Evolutionary conservation across 75 land plant genomes (phyloP), one percentile per base, ranked within the genome.

Genomic region (Ceratopteris richardii): DNA sequence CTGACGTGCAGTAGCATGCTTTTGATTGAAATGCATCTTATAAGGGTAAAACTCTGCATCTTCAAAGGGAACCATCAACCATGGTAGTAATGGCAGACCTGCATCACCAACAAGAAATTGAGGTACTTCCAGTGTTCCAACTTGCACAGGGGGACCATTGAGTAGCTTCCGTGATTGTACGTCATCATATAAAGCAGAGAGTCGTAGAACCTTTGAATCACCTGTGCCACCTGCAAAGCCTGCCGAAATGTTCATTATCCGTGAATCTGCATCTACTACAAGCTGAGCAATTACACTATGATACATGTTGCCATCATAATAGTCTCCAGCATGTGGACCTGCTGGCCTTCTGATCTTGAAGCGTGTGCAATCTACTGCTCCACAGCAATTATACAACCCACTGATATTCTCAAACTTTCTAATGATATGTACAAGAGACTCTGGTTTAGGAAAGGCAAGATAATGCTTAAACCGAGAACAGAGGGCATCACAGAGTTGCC

Each of bases 301-400:
- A 28, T 13, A 31, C 33, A 25, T 58, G 63, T 44, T 29, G 3
- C 41, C 36, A 44, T 65, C 60, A 27, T 28, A 43, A 22, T 55
- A 54, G 17, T 65, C 60, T 16, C 30, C 59, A 6, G 63, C 61
- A 56, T 56, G 5, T 22, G 39, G 56, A 3, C 54, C 65, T 27
- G 37, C 11, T 2, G 31, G 44, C 0, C 63, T 33, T 10, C 23
- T 29, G 24, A 72, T 57, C 25, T 43, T 36, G 54, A 85, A 78
- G 31, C 76, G 76, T 0, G 68, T 42, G 53, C 80, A 76, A 29
- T 41, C 56, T 3, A 86, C 40, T 9, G 79, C 69, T 46, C 90
- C 90, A 44, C 80, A 79, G 67, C 90, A 86, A 62, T 77, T 73
- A 9, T 80, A 82, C 20, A 86, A 62, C 13, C 76, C 81, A 21